phyloP scores from a whole-genome alignment of 331 rosid genomes.

The Arachis monticola region DNA sequence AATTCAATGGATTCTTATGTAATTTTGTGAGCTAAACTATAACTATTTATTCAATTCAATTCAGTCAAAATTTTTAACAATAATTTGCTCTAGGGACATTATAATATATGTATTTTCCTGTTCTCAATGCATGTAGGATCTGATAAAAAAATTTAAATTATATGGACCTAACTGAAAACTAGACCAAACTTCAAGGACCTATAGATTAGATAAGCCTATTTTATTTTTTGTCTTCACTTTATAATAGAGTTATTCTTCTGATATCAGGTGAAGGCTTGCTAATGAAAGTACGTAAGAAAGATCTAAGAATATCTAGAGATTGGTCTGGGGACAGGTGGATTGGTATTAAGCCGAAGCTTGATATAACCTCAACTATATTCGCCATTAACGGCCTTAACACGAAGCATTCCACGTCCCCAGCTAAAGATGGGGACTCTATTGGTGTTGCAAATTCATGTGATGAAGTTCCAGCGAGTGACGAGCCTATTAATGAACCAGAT shows the following conservation, averaged over 20 bases:
- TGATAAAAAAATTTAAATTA: too few species aligned
- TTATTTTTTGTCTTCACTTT: constrained; percentile 19
- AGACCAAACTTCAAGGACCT: too few species aligned
- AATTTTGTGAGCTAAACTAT: too few species aligned
- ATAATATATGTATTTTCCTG: too few species aligned
- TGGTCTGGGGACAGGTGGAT: constrained; percentile 87
- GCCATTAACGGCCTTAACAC: constrained; percentile 48
- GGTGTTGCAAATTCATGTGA: constrained; percentile 49
- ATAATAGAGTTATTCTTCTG: constrained; percentile 19
- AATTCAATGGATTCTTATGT: too few species aligned
- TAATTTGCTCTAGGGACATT: too few species aligned
- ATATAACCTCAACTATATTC: constrained; percentile 58
- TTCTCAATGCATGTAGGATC: too few species aligned
- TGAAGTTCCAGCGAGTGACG: constrained; percentile 47
- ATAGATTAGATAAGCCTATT: too few species aligned
- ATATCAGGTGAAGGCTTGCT: constrained; percentile 77
- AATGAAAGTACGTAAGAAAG: constrained; percentile 62
- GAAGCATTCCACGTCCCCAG: constrained; percentile 50
- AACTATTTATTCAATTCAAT: too few species aligned
- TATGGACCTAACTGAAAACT: too few species aligned
- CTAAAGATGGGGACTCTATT: constrained; percentile 48
- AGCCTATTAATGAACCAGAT: constrained; percentile 33
- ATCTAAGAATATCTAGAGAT: constrained; percentile 83
- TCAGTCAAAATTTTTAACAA: too few species aligned
- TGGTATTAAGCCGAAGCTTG: constrained; percentile 64